Percentiles rank a stretch among this genome's conserved stretches.
Conservation (phyloP, 257 asterid species). For the Perilla frutescens region DNA sequence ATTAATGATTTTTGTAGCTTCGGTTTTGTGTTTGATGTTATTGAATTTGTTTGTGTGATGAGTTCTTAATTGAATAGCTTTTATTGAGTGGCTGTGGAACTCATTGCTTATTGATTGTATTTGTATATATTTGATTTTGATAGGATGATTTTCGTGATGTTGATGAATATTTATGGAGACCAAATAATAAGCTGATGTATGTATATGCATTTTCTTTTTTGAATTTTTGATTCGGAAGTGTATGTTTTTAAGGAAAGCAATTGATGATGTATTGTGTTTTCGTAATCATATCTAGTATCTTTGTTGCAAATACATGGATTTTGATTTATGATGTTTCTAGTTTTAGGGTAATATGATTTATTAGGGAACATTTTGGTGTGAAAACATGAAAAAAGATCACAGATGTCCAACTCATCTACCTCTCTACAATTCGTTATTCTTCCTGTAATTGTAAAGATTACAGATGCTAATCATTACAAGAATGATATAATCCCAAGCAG, state of each 20-base stretch:
- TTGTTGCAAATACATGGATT: constrained; percentile 11
- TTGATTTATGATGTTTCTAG: constrained; percentile 32
- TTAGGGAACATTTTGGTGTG: not conserved
- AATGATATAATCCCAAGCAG: not conserved
- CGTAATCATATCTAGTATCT: not conserved
- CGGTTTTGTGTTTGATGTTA: not conserved
- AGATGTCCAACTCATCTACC: no score
- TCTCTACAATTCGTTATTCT: not conserved
- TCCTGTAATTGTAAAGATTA: not conserved
- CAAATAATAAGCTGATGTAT: constrained; percentile 13
- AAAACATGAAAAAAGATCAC: not conserved
- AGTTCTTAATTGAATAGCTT: not conserved
- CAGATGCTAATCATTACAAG: not conserved
- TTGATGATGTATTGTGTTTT: not conserved
- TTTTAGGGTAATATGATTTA: constrained; percentile 22
- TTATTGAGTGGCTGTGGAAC: not conserved
- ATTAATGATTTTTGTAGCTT: not conserved
- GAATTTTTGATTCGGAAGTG: not conserved
- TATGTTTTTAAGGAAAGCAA: constrained; percentile 1
- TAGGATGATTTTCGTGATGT: not conserved
- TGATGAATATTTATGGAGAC: not conserved
- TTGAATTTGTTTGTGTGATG: not conserved
- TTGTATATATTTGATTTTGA: not conserved
- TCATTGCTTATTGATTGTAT: not conserved
- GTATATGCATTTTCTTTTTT: not conserved